These are phyloP conservation scores for Bipolaris zeicola DNA, from an alignment of 2,329 filamentous ascomycete genomes.

Conservation along the genomic window DNA sequence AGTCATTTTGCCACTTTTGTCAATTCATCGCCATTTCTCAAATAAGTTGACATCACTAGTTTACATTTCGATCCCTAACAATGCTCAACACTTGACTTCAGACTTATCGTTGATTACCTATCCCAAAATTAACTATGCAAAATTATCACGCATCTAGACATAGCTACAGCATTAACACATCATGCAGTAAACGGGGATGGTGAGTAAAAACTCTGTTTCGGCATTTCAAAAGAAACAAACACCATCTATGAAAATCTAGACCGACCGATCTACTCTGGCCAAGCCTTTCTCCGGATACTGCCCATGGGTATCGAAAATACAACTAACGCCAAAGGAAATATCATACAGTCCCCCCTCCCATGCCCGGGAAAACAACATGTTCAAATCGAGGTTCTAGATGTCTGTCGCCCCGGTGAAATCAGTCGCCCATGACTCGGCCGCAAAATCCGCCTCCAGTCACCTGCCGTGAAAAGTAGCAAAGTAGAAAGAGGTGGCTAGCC, in stretches of 20 bases:
- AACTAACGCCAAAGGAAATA: neutral
- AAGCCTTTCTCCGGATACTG: neutral
- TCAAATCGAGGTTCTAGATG: neutral
- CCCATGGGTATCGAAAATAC: constrained; percentile 5
- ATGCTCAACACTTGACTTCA: no score
- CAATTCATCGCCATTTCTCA: neutral
- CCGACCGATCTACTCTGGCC: neutral
- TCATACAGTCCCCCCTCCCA: no score
- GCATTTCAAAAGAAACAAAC: neutral
- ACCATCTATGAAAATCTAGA: neutral
- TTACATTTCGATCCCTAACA: neutral
- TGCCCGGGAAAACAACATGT: neutral
- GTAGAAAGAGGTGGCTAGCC: neutral
- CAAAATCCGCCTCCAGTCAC: no score
- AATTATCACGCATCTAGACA: neutral
- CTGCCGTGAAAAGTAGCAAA: neutral
- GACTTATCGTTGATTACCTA: neutral
- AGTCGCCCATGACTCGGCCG: neutral
- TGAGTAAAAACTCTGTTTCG: neutral
- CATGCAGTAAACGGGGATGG: neutral
- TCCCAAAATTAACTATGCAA: neutral
- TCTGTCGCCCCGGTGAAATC: neutral
- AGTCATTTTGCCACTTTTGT: neutral
- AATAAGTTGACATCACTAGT: neutral
- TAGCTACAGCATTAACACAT: neutral